A percentile compares a stretch with the other conserved stretches of the same genome.
phyloP scores from a whole-genome alignment of 371 early-diverging fungal genomes.

The Rhizomucor miehei region DNA sequence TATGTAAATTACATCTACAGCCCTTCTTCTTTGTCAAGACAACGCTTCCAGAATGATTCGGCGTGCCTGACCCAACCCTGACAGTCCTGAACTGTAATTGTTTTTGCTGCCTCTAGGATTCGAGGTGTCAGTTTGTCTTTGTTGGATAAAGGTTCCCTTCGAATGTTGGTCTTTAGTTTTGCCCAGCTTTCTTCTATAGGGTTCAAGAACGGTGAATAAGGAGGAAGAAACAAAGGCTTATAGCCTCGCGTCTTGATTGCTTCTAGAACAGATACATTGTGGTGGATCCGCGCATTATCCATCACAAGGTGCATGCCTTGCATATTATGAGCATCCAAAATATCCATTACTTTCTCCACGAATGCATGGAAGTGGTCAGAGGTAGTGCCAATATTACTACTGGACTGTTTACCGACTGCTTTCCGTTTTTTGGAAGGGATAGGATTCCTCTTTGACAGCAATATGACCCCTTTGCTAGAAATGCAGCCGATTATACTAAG shows the following conservation, averaged over 20 bases:
- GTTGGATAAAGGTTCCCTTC: neutral
- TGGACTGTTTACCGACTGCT: too few relatives aligned
- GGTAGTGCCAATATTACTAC: too few relatives aligned
- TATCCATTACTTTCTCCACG: too few relatives aligned
- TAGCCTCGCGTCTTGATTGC: neutral
- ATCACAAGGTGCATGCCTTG: slow-evolving; percentile 1
- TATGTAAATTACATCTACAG: neutral
- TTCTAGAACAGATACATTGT: neutral
- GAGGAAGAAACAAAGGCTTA: too few relatives aligned
- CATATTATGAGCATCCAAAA: neutral
- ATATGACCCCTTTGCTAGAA: too few relatives aligned
- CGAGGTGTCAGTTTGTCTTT: slow-evolving; percentile 7
- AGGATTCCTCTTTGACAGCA: too few relatives aligned
- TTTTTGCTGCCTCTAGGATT: neutral
- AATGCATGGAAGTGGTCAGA: too few relatives aligned
- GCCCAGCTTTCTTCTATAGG: slow-evolving; percentile 10
- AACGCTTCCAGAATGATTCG: slow-evolving; percentile 2
- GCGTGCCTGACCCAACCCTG: slow-evolving; percentile 1
- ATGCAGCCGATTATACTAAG: too few relatives aligned
- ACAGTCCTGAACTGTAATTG: neutral
- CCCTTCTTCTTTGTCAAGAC: slow-evolving; percentile 1
- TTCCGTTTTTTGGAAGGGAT: too few relatives aligned
- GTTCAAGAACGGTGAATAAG: slow-evolving; percentile 11
- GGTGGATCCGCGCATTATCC: slow-evolving; percentile 10
- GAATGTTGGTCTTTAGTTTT: neutral